Base-by-base conservation (phyloP, 805 yeast genomes). In the Gaillardinia entomophila region DNA sequence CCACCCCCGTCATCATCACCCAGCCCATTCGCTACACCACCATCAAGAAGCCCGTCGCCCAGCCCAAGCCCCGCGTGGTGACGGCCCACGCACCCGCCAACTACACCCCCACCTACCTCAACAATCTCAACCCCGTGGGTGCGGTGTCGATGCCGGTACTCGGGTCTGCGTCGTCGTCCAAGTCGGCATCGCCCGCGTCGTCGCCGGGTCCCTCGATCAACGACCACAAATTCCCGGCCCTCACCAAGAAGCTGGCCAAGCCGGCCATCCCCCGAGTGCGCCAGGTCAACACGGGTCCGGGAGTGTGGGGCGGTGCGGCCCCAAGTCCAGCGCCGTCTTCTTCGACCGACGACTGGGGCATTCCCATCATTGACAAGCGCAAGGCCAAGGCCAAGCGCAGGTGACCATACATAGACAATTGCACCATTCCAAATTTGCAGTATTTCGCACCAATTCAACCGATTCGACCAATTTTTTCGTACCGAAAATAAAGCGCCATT, bases 241-340 rank as follows among this genome's bases (percentile, higher is more conserved):
- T 72, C 24, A 59, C 55, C 37, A 60, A 66, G 44, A 72, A 69
- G 48, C 47, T 55, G 31, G 40, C 41, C 3, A 60, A 57, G 37
- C 56, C 46, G 35, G 43, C 39, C 6, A 65, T 73, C 33, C 85
- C 88, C 2, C 66, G 82, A 26, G 84, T 82, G 3, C 77, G 75
- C 30, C 76, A 79, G 6, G 54, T 68, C 2, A 34, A 36, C 12
- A 28, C 38, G 14, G 34, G 38, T 3, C 19, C 39, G 6, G 31
- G 44, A 3, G 31, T 36, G 4, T 45, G 49, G 49, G 48, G 46
- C 10, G 22, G 6, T 18, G 13, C 25, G 8, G 10, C 22, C 10
- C 8, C 10, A 6, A 12, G 17, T 4, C 8, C 14, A 13, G 22
- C 22, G 6, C 22, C 22, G 8, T 6, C 6, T 6, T 10, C 22